Evolutionary conservation across 306 rosid genomes (phyloP).

Genomic region (Lagenaria siceraria): DNA sequence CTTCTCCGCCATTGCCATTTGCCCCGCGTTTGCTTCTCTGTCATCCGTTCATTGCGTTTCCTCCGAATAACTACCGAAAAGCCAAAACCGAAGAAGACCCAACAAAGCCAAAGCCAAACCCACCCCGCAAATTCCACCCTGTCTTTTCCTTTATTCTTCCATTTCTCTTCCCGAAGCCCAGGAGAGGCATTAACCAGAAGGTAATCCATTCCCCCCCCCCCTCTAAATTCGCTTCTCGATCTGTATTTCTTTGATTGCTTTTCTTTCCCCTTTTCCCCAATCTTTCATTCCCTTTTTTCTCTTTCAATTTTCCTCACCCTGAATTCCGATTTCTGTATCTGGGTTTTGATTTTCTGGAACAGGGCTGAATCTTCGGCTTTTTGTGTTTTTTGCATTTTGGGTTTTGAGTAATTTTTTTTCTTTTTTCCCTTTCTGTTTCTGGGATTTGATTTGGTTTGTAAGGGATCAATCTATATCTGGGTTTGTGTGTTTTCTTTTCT

Average conservation of each 20-base stretch:
- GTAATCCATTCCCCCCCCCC: not conserved
- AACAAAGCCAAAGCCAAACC: not conserved
- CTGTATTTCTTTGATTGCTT: not conserved
- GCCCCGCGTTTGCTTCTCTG: constrained; percentile 6
- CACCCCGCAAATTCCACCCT: not conserved
- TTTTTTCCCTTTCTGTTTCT: not conserved
- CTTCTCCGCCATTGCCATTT: not conserved
- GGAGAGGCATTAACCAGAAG: constrained; percentile 7
- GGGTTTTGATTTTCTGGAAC: not conserved
- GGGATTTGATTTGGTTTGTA: not conserved
- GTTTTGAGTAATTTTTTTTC: not conserved
- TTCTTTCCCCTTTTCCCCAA: not conserved
- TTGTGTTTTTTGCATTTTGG: not conserved
- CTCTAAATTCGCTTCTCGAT: not conserved
- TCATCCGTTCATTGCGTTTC: constrained; percentile 8
- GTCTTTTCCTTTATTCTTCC: constrained; percentile 4
- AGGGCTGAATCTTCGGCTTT: not conserved
- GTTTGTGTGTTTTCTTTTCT: not conserved
- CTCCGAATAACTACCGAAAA: constrained; percentile 5
- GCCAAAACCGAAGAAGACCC: not conserved
- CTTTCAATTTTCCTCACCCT: not conserved
- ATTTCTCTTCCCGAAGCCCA: not conserved
- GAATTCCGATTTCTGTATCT: not conserved
- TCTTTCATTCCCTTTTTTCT: not conserved
- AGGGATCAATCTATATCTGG: not conserved